Percentiles rank a stretch among this genome's conserved stretches.
Evolutionary conservation across 2,329 filamentous ascomycete species (phyloP).

Genomic region (Sphaerulina populicola): DNA sequence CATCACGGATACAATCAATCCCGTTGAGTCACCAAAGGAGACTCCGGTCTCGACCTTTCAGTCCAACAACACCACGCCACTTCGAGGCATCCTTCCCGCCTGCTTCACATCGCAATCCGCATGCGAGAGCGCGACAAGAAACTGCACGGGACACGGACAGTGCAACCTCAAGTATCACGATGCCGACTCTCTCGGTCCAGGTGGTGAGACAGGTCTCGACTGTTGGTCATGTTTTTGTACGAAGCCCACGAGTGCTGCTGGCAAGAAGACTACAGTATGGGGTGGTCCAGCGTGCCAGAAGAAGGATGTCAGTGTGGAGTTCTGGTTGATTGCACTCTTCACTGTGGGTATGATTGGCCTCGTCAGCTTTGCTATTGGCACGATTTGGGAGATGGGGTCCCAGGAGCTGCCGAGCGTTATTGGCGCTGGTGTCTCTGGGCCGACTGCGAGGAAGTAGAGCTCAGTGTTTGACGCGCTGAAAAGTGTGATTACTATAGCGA

Average conservation of each 20-base stretch:
- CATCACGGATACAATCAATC: conserved; percentile 10
- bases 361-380: conserved; percentile 61
- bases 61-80: conserved; percentile 33
- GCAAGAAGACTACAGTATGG: conserved; percentile 63
- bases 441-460: conserved; percentile 46
- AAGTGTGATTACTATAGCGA: background rate
- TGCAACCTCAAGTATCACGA: conserved; percentile 61
- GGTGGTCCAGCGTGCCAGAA: conserved; percentile 83
- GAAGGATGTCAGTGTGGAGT: conserved; percentile 77
- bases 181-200: conserved; percentile 31
- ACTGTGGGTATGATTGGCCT: conserved; percentile 61
- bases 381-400: conserved; percentile 76
- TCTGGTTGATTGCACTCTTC: conserved; percentile 77
- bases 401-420: conserved; percentile 89
- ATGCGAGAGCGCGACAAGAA: conserved; percentile 62
- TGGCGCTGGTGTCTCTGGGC: conserved; percentile 79
- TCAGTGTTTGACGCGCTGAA: background rate
- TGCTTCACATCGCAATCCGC: conserved; percentile 66
- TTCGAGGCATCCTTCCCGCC: conserved; percentile 52
- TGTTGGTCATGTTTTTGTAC: conserved; percentile 78
- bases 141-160: conserved; percentile 72
- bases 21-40: conserved; percentile 26
- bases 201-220: conserved; percentile 33
- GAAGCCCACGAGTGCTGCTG: conserved; percentile 47
- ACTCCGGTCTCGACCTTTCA: conserved; percentile 30